phyloP scores from a whole-genome alignment of 345 rosid genomes.

The Zanthoxylum bungeanum region DNA sequence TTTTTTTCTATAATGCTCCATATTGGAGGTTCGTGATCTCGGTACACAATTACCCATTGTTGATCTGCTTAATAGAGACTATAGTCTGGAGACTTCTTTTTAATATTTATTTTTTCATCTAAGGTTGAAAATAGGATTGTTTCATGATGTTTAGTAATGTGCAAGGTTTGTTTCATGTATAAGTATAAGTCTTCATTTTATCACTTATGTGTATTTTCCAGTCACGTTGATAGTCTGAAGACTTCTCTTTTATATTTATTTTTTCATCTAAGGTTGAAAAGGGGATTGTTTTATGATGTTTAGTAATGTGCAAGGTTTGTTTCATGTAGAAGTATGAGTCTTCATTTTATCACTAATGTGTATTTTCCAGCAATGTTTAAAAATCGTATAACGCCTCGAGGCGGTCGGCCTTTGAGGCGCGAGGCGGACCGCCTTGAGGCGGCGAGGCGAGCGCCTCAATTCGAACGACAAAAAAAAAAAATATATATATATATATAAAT shows the following conservation, averaged over 20 bases:
- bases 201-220: background rate
- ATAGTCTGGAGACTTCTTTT: background rate
- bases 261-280: background rate
- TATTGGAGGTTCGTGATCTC: background rate
- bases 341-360: background rate
- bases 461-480: no score
- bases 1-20: constrained; percentile 7
- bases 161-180: background rate
- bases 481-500: no score
- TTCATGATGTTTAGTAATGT: background rate
- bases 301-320: background rate
- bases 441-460: no score
- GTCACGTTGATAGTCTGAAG: background rate
- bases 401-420: no score
- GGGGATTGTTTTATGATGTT: constrained; percentile 1
- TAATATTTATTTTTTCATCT: background rate
- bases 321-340: background rate
- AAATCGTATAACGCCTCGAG: no score
- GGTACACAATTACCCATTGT: background rate
- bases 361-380: background rate
- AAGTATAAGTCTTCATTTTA: background rate
- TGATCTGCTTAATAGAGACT: background rate
- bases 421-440: no score
- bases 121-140: background rate
- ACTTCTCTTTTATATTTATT: background rate